Evolutionary conservation across 495 filamentous ascomycete genomes (phyloP), one percentile per base, ranked within the genome.

Genomic region (Sphaerosporella brunnea): DNA sequence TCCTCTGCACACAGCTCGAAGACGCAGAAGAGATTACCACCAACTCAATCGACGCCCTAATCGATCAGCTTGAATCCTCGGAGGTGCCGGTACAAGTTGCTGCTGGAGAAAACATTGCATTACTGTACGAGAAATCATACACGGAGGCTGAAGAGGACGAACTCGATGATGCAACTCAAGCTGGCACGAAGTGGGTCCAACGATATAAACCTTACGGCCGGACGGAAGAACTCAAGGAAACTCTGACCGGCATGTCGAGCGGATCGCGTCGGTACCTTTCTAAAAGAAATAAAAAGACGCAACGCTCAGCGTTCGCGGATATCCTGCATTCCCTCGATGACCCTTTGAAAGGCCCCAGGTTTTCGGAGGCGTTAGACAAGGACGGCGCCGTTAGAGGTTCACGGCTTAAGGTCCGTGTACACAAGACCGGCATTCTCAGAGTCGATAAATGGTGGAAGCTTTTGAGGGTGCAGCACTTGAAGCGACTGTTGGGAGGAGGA

Each of bases 361-460:
- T 81, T 57, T 74, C 72, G 53, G 79, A 71, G 16, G 82, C 83
- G 28, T 71, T 84, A 45, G 71, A 80, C 50, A 69, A 79, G n/a
- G 76, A 82, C 21, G 79, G 80, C 34, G 69, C 69, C 16, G 74
- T 79, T 47, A 84, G 83, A 54, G 87, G 87, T 16, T 82, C 78
- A 52, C 73, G 84, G 18, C 67, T 90, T 63, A 81, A 72, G 11
- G 73, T 94, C 28, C 75, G 77, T 49, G 75, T 94, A 26, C 75
- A 83, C 48, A 71, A 73, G 21, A 73, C 74, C 49, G 76, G 79
- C 4, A 68, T 76, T 32, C 75, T 94, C 69, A 71, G 72, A 49
- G 85, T 96, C 46, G 83, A 95, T 56, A 77, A 73, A 32, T 96
- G 88, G 88, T 90, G 83, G 72, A 87, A 93, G 54, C 71, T 88